Conservation (phyloP, 805 yeast species). For the Maudiozyma bulderi region DNA sequence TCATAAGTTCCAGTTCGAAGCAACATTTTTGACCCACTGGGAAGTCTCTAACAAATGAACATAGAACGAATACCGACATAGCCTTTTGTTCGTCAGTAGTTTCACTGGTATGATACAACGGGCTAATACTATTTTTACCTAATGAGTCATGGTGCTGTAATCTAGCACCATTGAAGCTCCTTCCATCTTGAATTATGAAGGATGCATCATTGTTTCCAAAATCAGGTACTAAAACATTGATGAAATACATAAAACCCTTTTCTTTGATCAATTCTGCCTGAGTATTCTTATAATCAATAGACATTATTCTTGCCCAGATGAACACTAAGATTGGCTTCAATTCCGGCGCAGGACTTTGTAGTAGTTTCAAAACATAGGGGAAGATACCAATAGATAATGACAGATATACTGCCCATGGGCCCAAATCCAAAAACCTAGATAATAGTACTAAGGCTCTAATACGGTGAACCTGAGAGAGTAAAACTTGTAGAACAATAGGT, state of each 20-base stretch:
- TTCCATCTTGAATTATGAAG: conserved; percentile 15
- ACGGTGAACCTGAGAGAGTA: conserved; percentile 88
- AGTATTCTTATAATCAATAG: conserved; percentile 81
- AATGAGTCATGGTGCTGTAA: neutral
- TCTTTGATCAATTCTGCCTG: conserved; percentile 90
- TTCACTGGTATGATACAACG: conserved; percentile 17
- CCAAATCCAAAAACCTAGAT: conserved; percentile 80
- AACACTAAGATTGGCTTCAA: conserved; percentile 87
- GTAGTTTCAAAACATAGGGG: conserved; percentile 81
- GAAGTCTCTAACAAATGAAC: conserved; percentile 76
- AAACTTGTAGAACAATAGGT: conserved; percentile 86
- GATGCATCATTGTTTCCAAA: conserved; percentile 15
- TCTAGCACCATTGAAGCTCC: neutral
- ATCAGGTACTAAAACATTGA: conserved; percentile 57
- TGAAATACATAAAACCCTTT: conserved; percentile 80
- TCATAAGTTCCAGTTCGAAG: conserved; percentile 61
- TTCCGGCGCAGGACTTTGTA: conserved; percentile 93
- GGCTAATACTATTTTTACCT: conserved; percentile 1
- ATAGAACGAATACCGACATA: conserved; percentile 84
- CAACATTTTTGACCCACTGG: conserved; percentile 73
- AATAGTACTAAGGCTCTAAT: conserved; percentile 76
- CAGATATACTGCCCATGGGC: conserved; percentile 95
- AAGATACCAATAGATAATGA: conserved; percentile 92
- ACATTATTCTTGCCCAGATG: conserved; percentile 97
- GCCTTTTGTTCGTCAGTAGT: conserved; percentile 80